A percentile compares a stretch with the other conserved stretches of the same genome.
Evolutionary conservation across 148 eudicot genomes (phyloP).

Genomic region (Fallopia convolvulus): DNA sequence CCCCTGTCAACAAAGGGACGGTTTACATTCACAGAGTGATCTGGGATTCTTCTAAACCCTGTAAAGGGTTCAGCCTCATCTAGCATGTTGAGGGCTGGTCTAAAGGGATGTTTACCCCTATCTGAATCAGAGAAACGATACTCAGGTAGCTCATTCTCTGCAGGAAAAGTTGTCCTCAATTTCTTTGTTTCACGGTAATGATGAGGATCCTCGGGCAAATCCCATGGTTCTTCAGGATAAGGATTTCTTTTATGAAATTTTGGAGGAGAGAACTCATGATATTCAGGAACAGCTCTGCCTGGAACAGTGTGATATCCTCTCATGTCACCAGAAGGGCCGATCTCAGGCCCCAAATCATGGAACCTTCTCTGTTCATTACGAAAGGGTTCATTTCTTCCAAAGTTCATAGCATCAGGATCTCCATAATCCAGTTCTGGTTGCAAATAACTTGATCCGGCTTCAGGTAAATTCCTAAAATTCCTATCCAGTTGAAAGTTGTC

Average conservation of each 20-base stretch:
- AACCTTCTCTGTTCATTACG: constrained; percentile 41
- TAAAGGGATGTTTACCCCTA: constrained; percentile 31
- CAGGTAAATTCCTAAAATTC: constrained; percentile 24
- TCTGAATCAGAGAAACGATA: constrained; percentile 48
- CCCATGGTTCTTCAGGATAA: constrained; percentile 58
- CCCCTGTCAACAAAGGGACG: constrained; percentile 38
- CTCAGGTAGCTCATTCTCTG: constrained; percentile 72
- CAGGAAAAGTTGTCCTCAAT: constrained; percentile 35
- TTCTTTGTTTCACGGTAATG: constrained; percentile 48
- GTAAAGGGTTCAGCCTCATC: constrained; percentile 30
- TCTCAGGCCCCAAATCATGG: constrained; percentile 32
- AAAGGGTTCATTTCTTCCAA: constrained; percentile 24
- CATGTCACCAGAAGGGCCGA: constrained; percentile 23
- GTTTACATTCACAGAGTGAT: constrained; percentile 25
- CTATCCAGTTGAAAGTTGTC: constrained; percentile 38
- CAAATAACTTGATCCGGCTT: constrained; percentile 15
- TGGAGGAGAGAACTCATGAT: constrained; percentile 46
- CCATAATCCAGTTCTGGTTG: constrained; percentile 28
- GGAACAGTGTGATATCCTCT: constrained; percentile 35
- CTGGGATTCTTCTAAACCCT: constrained; percentile 35
- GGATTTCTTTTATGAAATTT: constrained; percentile 30
- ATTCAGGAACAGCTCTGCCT: constrained; percentile 23
- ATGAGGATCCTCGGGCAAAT: constrained; percentile 54
- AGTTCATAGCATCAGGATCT: constrained; percentile 31
- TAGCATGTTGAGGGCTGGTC: constrained; percentile 24